A percentile compares a stretch with the other conserved stretches of the same genome.
Conservation (phyloP, 345 rosid genomes). For the Salix suchowensis region DNA sequence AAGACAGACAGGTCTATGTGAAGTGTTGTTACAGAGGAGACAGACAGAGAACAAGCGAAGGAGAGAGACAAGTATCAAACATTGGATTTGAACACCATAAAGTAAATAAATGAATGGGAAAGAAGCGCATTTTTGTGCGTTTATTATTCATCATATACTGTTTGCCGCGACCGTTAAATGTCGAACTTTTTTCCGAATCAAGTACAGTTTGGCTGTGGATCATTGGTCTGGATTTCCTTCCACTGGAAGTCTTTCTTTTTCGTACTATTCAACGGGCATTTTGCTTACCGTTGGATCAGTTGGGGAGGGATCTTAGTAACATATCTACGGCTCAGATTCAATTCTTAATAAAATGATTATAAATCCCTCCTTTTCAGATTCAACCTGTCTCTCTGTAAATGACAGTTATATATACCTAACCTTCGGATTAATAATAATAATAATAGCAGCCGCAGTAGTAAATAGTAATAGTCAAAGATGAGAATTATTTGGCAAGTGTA, state of each 20-base stretch:
- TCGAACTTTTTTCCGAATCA: background rate
- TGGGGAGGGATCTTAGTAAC: background rate
- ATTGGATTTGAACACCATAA: background rate
- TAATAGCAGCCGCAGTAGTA: too few relatives aligned
- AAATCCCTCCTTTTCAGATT: too few relatives aligned
- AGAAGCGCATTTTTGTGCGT: background rate
- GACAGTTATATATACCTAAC: too few relatives aligned
- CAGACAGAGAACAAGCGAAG: background rate
- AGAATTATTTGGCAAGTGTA: too few relatives aligned
- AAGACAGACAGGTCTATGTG: background rate
- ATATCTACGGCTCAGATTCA: background rate
- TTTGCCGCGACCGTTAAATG: slow-evolving; percentile 7
- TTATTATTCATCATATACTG: background rate
- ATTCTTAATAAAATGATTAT: too few relatives aligned
- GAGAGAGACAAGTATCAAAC: background rate
- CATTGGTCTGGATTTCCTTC: background rate
- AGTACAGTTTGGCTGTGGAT: background rate
- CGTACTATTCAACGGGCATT: background rate
- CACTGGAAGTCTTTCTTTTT: background rate
- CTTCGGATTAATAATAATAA: too few relatives aligned
- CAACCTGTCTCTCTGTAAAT: too few relatives aligned
- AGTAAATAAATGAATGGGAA: background rate
- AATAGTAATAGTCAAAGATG: too few relatives aligned
- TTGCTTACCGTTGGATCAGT: background rate
- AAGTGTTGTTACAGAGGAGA: background rate